A percentile compares a stretch with the other conserved stretches of the same genome.
Evolutionary conservation across 148 eudicot genomes (phyloP).

Genomic region (Silene latifolia): DNA sequence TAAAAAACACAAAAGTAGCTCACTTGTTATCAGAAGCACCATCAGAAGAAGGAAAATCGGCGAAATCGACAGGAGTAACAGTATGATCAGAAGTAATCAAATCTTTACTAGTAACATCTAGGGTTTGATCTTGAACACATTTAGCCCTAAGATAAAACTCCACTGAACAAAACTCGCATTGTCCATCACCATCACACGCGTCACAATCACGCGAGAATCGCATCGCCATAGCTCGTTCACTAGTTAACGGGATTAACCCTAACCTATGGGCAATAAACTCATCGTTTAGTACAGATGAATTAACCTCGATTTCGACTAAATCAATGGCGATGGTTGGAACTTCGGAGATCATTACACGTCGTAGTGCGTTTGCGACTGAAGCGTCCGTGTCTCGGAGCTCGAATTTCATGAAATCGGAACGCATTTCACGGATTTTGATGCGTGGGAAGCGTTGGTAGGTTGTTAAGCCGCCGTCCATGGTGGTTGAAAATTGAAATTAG

Average conservation of each 20-base stretch:
- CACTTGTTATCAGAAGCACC: constrained; percentile 43
- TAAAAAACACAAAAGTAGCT: too few species aligned
- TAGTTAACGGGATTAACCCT: constrained; percentile 78
- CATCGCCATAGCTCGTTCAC: constrained; percentile 89
- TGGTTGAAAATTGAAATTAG: not conserved
- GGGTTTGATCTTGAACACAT: constrained; percentile 69
- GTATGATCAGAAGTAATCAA: constrained; percentile 70
- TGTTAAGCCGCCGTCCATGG: constrained; percentile 6
- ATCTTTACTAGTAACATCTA: constrained; percentile 88
- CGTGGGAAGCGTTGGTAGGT: constrained; percentile 80
- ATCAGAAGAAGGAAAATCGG: constrained; percentile 50
- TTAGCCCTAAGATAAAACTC: constrained; percentile 83
- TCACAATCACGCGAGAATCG: constrained; percentile 96
- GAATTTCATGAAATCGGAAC: constrained; percentile 70
- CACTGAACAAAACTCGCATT: constrained; percentile 90
- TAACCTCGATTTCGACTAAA: constrained; percentile 87
- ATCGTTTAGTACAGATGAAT: constrained; percentile 83
- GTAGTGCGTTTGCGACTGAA: constrained; percentile 83
- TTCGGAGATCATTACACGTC: constrained; percentile 94
- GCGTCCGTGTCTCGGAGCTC: constrained; percentile 84
- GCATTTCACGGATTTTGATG: constrained; percentile 69
- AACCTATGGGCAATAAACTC: constrained; percentile 90
- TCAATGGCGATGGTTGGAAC: constrained; percentile 91
- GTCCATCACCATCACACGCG: constrained; percentile 93
- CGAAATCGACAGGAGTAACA: constrained; percentile 76